Percentiles rank a stretch among this genome's conserved stretches.
Conservation (phyloP, 768 basidiomycete genomes). For the Steccherinum ochraceum region DNA sequence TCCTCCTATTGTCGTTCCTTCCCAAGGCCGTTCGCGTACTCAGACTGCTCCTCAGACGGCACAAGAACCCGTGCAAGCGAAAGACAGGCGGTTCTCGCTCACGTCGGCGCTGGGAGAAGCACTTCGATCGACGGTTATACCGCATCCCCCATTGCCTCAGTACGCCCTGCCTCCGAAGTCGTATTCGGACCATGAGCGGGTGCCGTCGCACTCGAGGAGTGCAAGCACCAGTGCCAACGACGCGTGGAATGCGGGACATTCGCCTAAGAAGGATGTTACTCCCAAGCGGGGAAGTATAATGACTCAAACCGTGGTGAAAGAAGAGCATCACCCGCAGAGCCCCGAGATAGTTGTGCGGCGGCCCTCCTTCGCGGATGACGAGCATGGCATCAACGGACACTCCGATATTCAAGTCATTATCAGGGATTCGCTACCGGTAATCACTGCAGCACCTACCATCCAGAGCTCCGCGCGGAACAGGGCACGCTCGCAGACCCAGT, state of each 20-base stretch:
- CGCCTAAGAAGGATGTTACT: too few relatives aligned
- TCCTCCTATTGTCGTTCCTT: neutral
- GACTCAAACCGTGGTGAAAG: neutral
- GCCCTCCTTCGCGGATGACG: too few relatives aligned
- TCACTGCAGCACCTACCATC: too few relatives aligned
- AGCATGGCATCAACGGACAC: neutral
- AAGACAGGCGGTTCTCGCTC: constrained; percentile 14
- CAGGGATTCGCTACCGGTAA: too few relatives aligned
- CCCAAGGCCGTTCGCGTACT: constrained; percentile 5
- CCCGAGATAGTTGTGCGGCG: neutral
- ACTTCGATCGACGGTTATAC: constrained; percentile 14
- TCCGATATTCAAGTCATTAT: neutral
- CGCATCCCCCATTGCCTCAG: constrained; percentile 18
- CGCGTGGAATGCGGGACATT: neutral
- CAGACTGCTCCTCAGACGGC: constrained; percentile 9
- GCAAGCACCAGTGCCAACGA: neutral
- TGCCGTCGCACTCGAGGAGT: neutral
- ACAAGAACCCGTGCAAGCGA: neutral
- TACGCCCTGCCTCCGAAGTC: neutral
- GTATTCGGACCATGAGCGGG: neutral
- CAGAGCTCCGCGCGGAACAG: neutral
- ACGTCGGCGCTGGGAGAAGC: constrained; percentile 16
- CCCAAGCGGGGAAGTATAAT: neutral
- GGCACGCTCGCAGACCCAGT: neutral
- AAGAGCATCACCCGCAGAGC: neutral